Percentiles rank a stretch among this genome's conserved stretches.
Conservation (phyloP, 352 stramenopile genomes). For the Aphanomyces stellatus region DNA sequence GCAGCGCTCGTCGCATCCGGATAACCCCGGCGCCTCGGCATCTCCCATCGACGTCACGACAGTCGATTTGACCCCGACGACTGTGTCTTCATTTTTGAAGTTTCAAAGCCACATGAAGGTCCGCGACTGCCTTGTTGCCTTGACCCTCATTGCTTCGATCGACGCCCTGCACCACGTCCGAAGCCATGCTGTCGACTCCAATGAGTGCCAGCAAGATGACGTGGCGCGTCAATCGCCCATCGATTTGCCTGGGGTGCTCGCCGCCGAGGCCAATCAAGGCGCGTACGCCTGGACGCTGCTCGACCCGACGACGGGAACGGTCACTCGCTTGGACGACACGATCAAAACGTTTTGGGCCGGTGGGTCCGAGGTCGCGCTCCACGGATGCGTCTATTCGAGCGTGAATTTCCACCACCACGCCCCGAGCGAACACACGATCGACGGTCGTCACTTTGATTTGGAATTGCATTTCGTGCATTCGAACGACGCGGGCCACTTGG, state of each 20-base stretch:
- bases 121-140: no score
- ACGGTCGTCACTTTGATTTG: constrained; percentile 25
- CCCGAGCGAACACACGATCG: constrained; percentile 36
- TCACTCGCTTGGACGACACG: neutral
- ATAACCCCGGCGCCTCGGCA: no score
- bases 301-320: neutral
- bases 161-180: no score
- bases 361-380: constrained; percentile 19
- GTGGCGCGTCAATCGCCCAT: neutral
- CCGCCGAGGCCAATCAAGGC: neutral
- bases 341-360: constrained; percentile 1
- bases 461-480: constrained; percentile 43
- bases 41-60: no score
- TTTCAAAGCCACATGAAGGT: no score
- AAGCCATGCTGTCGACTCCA: no score
- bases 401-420: constrained; percentile 37
- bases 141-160: no score
- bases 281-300: constrained; percentile 24
- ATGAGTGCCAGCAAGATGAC: no score
- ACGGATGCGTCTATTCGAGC: constrained; percentile 21
- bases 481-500: constrained; percentile 28
- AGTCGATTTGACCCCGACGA: no score
- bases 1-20: no score
- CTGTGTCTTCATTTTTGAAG: no score
- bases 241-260: neutral